These are phyloP conservation scores for Eucalyptus rudis DNA, from an alignment of 345 rosid genomes.

Conservation along the genomic window DNA sequence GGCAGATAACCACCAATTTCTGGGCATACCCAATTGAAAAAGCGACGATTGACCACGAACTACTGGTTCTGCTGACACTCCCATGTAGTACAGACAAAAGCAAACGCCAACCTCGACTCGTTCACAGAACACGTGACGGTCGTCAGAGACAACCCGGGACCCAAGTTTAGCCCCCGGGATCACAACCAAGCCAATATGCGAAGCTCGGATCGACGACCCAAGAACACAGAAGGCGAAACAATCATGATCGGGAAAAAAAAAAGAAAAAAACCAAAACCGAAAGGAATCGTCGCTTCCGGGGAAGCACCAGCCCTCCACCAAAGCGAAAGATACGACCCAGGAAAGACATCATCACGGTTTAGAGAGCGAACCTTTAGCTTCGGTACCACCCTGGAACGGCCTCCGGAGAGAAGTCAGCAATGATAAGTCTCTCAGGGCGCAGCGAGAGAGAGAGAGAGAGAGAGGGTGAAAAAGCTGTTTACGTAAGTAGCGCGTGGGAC, in stretches of 20 bases:
- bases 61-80: neutral
- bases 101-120: neutral
- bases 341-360: neutral
- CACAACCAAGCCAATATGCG: neutral
- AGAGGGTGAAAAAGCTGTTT: neutral
- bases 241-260: neutral
- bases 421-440: neutral
- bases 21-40: neutral
- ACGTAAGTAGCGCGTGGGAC: neutral
- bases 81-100: neutral
- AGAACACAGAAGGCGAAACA: neutral
- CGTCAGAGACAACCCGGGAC: neutral
- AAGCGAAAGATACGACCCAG: neutral
- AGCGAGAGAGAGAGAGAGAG: neutral
- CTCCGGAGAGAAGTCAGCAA: neutral
- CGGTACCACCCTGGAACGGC: neutral
- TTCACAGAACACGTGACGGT: neutral
- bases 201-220: neutral
- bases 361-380: neutral
- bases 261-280: neutral
- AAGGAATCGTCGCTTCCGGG: neutral
- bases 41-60: neutral
- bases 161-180: neutral
- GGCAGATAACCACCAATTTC: neutral
- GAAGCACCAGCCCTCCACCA: neutral